phyloP scores from a whole-genome alignment of 2,329 filamentous ascomycete genomes.

The Zelopaecilomyces penicillatus region DNA sequence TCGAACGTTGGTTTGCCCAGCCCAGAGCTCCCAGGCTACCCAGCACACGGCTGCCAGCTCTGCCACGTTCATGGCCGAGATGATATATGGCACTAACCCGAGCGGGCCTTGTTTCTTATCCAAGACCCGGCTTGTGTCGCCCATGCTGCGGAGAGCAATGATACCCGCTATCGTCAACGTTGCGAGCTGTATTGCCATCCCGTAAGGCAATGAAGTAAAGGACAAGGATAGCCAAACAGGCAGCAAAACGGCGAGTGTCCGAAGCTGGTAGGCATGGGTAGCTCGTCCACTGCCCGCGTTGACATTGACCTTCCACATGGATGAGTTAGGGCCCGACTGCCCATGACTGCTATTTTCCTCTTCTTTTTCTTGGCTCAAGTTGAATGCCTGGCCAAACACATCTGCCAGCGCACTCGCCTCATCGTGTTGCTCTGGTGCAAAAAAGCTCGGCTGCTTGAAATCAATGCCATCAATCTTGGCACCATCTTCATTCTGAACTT shows the following conservation, averaged over 20 bases:
- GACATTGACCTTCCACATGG: not conserved
- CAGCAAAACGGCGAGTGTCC: slow-evolving; percentile 15
- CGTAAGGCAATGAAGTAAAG: slow-evolving; percentile 14
- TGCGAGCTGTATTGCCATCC: slow-evolving; percentile 18
- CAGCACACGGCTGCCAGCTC: slow-evolving; percentile 27
- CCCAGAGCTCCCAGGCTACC: slow-evolving; percentile 24
- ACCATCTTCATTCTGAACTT: slow-evolving; percentile 6
- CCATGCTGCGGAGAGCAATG: slow-evolving; percentile 22
- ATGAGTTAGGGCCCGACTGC: not conserved
- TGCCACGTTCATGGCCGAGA: slow-evolving; percentile 21
- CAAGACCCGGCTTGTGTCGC: slow-evolving; percentile 14
- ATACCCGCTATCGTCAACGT: slow-evolving; percentile 20
- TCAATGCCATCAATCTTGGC: slow-evolving; percentile 22
- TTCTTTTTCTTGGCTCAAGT: slow-evolving; percentile 24
- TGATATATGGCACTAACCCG: slow-evolving; percentile 13
- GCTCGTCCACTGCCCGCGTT: slow-evolving; percentile 1
- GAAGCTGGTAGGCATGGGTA: slow-evolving; percentile 12
- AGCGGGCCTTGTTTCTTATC: slow-evolving; percentile 9
- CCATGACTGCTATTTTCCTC: not conserved
- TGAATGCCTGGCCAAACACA: slow-evolving; percentile 36
- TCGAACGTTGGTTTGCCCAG: slow-evolving; percentile 13
- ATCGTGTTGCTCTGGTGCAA: slow-evolving; percentile 34
- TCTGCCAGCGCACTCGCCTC: slow-evolving; percentile 37
- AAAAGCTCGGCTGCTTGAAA: slow-evolving; percentile 55
- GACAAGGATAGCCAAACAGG: slow-evolving; percentile 19